These are phyloP conservation scores for Alloascoidea hylecoeti DNA, from an alignment of 805 yeast species.

Conservation along the genomic window DNA sequence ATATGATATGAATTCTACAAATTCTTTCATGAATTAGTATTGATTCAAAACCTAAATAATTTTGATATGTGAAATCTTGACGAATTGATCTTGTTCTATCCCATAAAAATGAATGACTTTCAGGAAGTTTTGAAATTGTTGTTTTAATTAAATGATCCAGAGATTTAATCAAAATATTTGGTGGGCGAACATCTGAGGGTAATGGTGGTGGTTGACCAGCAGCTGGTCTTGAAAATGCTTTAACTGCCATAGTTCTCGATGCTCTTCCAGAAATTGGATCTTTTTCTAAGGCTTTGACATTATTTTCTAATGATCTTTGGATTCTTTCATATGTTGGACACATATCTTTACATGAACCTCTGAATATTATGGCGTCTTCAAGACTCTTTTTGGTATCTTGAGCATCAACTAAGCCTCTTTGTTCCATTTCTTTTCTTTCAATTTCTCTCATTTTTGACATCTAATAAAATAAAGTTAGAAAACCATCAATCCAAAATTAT, in stretches of 20 bases:
- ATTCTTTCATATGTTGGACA: conserved; percentile 91
- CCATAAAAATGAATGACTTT: conserved; percentile 86
- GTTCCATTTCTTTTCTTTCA: conserved; percentile 73
- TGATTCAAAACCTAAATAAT: conserved; percentile 87
- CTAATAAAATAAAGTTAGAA: conserved; percentile 9
- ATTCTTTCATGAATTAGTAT: conserved; percentile 85
- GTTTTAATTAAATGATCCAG: conserved; percentile 58
- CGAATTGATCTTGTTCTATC: conserved; percentile 93
- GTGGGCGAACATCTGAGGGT: conserved; percentile 96
- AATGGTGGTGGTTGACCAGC: conserved; percentile 97
- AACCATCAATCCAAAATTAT: conserved; percentile 9
- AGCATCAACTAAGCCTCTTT: conserved; percentile 70
- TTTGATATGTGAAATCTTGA: conserved; percentile 94
- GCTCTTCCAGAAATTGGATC: conserved; percentile 47
- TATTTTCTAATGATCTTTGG: conserved; percentile 75
- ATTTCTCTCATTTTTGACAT: conserved; percentile 58
- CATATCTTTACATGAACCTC: conserved; percentile 87
- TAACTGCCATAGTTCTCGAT: conserved; percentile 50
- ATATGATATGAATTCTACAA: conserved; percentile 74
- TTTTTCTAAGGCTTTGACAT: conserved; percentile 66
- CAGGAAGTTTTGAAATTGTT: conserved; percentile 56
- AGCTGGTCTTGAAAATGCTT: conserved; percentile 92
- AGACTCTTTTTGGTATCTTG: conserved; percentile 72
- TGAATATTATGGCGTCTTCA: conserved; percentile 77
- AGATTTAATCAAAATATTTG: conserved; percentile 47